phyloP scores from a whole-genome alignment of 2,329 filamentous ascomycete species.

The Triangularia verruculosa region DNA sequence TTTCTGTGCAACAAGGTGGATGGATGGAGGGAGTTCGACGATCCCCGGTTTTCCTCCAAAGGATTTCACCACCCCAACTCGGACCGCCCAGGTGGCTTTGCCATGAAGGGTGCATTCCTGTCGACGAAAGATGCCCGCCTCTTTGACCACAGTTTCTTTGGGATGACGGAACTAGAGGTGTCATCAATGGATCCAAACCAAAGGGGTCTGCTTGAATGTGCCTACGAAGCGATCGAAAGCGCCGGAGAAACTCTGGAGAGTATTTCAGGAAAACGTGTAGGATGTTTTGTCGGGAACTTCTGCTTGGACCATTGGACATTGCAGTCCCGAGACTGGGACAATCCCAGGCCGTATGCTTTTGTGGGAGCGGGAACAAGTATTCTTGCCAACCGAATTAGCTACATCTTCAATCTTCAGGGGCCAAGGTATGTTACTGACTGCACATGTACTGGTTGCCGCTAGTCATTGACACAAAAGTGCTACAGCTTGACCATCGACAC shows the following conservation, averaged over 20 bases:
- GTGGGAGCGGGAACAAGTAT: constrained; percentile 32
- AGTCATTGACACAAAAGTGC: background rate
- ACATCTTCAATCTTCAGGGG: constrained; percentile 39
- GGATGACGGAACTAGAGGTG: constrained; percentile 39
- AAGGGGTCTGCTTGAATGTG: constrained; percentile 38
- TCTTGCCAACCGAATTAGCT: constrained; percentile 35
- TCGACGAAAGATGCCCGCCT: constrained; percentile 28
- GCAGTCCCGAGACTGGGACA: background rate
- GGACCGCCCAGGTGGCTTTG: constrained; percentile 25
- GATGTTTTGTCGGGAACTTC: constrained; percentile 32
- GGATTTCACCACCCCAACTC: constrained; percentile 23
- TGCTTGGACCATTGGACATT: constrained; percentile 13
- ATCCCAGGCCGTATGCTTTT: constrained; percentile 18
- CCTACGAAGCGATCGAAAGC: constrained; percentile 41
- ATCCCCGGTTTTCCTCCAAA: constrained; percentile 26
- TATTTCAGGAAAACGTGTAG: constrained; percentile 30
- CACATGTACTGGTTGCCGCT: background rate
- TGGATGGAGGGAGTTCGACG: constrained; percentile 7
- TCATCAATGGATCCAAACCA: constrained; percentile 42
- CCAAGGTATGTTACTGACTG: constrained; percentile 27
- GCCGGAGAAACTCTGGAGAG: constrained; percentile 34
- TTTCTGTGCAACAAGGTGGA: background rate
- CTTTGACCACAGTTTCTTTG: constrained; percentile 41
- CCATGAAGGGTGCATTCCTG: constrained; percentile 29
- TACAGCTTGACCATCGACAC: constrained; percentile 25